Conservation (phyloP, 768 basidiomycete genomes). For the Kwoniella sp. region DNA sequence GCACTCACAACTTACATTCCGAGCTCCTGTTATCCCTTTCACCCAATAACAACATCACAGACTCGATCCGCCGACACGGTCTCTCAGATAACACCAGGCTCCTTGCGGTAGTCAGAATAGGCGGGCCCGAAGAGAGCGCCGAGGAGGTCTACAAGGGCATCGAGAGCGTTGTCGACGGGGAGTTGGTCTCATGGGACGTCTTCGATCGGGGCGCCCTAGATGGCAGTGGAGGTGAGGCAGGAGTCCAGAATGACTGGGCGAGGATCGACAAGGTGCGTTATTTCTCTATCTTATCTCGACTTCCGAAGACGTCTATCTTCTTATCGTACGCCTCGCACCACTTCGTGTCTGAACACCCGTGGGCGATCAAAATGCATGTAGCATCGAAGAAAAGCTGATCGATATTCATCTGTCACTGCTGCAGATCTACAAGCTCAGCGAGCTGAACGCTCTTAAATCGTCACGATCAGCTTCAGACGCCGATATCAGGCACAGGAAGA, state of each 20-base stretch:
- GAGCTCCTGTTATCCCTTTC: conserved; percentile 87
- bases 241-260: conserved; percentile 68
- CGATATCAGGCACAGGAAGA: conserved; percentile 60
- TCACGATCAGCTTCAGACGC: conserved; percentile 17
- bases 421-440: conserved; percentile 67
- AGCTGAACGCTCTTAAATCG: conserved; percentile 61
- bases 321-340: not conserved
- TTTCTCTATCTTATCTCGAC: not conserved
- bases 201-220: conserved; percentile 62
- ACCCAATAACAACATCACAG: conserved; percentile 87
- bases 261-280: conserved; percentile 71
- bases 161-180: conserved; percentile 65
- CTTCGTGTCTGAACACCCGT: no score
- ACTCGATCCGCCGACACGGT: conserved; percentile 83
- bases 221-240: conserved; percentile 64
- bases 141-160: conserved; percentile 61
- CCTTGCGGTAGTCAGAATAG: conserved; percentile 74
- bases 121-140: conserved; percentile 54
- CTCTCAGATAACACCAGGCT: conserved; percentile 68
- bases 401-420: not conserved
- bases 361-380: no score
- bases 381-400: no score
- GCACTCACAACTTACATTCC: conserved; percentile 85
- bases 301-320: not conserved
- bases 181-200: conserved; percentile 60